Conservation (phyloP, 148 eudicot species). For the Rhododendron simsii region DNA sequence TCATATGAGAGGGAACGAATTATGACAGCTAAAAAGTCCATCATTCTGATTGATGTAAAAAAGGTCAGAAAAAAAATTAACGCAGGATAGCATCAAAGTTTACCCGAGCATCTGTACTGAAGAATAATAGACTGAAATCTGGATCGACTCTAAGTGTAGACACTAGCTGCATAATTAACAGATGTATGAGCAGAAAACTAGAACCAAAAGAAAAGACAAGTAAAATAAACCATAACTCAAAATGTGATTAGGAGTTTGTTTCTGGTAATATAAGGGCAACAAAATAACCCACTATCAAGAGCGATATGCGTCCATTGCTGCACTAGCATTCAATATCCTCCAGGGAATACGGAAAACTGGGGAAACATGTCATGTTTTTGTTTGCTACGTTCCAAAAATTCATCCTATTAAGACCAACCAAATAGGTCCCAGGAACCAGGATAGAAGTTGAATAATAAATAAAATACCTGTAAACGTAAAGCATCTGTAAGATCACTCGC, state of each 20-base stretch:
- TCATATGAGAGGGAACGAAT: neutral
- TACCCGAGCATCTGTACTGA: constrained; percentile 60
- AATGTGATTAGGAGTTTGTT: neutral
- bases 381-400: neutral
- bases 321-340: neutral
- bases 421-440: constrained; percentile 1
- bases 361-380: neutral
- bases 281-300: neutral
- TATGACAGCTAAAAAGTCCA: neutral
- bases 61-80: neutral
- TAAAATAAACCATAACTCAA: neutral
- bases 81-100: neutral
- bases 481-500: constrained; percentile 63
- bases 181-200: constrained; percentile 10
- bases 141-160: constrained; percentile 63
- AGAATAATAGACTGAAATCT: constrained; percentile 58
- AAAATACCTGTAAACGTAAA: constrained; percentile 57
- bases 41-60: neutral
- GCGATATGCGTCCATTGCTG: neutral
- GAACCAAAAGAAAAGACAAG: neutral
- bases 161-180: constrained; percentile 53
- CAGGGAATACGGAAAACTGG: neutral
- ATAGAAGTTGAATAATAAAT: constrained; percentile 4
- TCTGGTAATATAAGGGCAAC: constrained; percentile 1
- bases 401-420: neutral